Base-by-base conservation (phyloP, 208 protist species). In the Acanthamoeba royreba region DNA sequence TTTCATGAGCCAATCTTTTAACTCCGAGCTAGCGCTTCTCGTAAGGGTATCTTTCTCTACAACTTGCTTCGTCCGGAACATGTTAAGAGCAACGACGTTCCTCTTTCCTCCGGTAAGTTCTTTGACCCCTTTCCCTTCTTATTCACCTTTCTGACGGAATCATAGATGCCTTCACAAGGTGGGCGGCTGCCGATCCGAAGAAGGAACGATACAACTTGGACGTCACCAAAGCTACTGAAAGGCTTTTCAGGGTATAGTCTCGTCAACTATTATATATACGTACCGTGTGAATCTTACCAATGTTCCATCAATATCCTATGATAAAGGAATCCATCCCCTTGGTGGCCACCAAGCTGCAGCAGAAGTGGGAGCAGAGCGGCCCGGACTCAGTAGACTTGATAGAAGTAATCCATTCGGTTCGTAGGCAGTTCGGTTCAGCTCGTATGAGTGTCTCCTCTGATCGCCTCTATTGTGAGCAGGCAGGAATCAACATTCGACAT, bases 401-500 rank as follows among this genome's bases (percentile, higher is more conserved):
- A 25, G 83, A 90, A 33, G 38, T 33, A 4, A 19, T 66, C 33
- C 83, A 90, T n/a, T 43, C 52, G 40, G 74, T 86, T 46, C n/a
- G 49, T 19, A n/a, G n/a, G n/a, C n/a, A n/a, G n/a, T n/a, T 9
- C 49, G 49, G 49, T 19, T 19, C 9, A 55, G 49, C 49, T 19
- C 49, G 19, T 9, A 55, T 55, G 9, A 19, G 49, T 19, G 13
- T 25, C 19, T 19, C 31, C 53, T 7, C 55, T 63, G n/a, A 28
- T 35, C 55, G n/a, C 19, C 13, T 55, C 19, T 55, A 19, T 55
- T 55, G 49, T 55, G 8, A n/a, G 9, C n/a, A 86, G 83, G 31
- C 46, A 11, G 95, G 95, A 17, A 92, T 96, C 40, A 96, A 96
- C 38, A 63, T 94, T 22, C n/a, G 95, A 33, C 94, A 96, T 35